Base-by-base conservation (phyloP, 129 eudicot species). In the Tanacetum coccineum region DNA sequence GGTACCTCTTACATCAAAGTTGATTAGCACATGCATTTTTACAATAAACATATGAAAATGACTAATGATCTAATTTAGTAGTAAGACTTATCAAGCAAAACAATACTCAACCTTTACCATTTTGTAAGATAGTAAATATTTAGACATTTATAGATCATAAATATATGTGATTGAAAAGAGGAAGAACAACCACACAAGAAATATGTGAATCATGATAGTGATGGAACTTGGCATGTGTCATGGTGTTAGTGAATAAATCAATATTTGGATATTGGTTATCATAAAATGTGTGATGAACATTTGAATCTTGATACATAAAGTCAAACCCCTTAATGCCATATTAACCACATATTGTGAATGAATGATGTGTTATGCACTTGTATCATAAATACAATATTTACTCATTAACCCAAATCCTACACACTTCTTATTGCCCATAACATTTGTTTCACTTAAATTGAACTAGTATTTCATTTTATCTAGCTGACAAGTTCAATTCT, bases 221-320 rank as follows among this genome's bases (percentile, higher is more conserved):
- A 75, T 67, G 68, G 53, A 66, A 66, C 47, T 64, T 53, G 72
- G 21, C 26, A 55, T 56, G 66, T 56, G 66, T 49, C 57, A 50
- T 61, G 17, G 52, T 71, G 72, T 57, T 74, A 48, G 78, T 45
- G 48, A 59, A 56, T 66, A 66, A 74, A 65, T 74, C 72, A 58
- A 65, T 2, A 65, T 56, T 55, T 73, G 64, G 51, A 72, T 72
- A 26, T 48, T 71, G 51, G 40, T 28, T 52, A 56, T 55, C 59
- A 65, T 65, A 45, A 55, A 65, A 45, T 47, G 6, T 55, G 59
- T 65, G 71, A 74, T 65, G 13, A 48, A 66, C 25, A 53, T 58
- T 46, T 62, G 66, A 2, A 0, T 22, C 1, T 30, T 48, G 15
- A 4, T 18, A 42, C 61, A 32, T 15, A 58, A 74, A 57, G 79